Conservation (phyloP, 2,329 filamentous ascomycete genomes). For the Didymella glomerata region DNA sequence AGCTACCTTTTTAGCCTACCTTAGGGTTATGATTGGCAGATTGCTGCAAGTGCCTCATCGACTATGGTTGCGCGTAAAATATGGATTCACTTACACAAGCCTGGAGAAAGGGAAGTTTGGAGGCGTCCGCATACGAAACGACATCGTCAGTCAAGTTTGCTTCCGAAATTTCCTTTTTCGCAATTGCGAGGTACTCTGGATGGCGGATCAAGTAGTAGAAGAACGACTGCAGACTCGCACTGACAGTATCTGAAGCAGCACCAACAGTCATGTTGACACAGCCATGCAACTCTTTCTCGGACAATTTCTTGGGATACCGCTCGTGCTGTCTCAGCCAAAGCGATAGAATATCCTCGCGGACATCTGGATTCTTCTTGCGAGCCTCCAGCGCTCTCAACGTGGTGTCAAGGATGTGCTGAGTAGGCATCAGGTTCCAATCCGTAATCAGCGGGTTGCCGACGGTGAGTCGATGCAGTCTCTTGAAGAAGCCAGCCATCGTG, state of each 20-base stretch:
- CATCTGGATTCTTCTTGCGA: conserved; percentile 45
- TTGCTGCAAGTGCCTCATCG: too few relatives aligned
- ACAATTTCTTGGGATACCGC: conserved; percentile 47
- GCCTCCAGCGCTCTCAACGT: conserved; percentile 42
- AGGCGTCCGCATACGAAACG: not conserved
- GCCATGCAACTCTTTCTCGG: conserved; percentile 47
- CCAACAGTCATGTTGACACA: conserved; percentile 50
- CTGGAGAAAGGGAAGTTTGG: not conserved
- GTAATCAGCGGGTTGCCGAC: conserved; percentile 43
- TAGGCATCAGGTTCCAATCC: conserved; percentile 47
- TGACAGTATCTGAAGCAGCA: conserved; percentile 52
- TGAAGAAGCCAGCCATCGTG: conserved; percentile 42
- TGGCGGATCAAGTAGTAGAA: conserved; percentile 49
- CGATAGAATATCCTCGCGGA: conserved; percentile 50
- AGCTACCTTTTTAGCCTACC: too few relatives aligned
- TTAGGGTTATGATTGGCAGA: too few relatives aligned
- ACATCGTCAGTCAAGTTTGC: conserved; percentile 1
- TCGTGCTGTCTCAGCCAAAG: conserved; percentile 48
- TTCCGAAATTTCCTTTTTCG: conserved; percentile 24
- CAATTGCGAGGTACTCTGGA: conserved; percentile 8
- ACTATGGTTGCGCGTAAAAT: too few relatives aligned
- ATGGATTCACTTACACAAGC: not conserved
- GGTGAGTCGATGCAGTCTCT: conserved; percentile 27
- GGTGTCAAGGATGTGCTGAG: conserved; percentile 53
- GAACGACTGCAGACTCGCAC: conserved; percentile 47